These are phyloP conservation scores for Sporopachydermia lactativora DNA, from an alignment of 805 yeast species.

Conservation along the genomic window DNA sequence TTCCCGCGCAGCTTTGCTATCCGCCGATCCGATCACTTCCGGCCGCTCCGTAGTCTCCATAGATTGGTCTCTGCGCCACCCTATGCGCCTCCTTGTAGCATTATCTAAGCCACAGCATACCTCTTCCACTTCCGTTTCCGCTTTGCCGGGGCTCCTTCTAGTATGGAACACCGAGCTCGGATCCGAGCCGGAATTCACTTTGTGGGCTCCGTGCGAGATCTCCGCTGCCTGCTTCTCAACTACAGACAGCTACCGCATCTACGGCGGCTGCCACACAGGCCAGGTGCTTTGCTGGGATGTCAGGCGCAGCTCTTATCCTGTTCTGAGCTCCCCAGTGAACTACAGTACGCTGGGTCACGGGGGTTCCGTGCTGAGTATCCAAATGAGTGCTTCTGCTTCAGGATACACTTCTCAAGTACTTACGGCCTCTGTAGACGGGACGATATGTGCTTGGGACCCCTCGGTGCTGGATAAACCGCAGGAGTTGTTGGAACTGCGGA, in stretches of 20 bases:
- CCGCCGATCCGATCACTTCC: constrained; percentile 10
- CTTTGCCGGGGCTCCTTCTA: constrained; percentile 17
- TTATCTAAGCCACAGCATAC: too few relatives aligned
- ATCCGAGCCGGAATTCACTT: constrained; percentile 25
- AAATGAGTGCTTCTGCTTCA: constrained; percentile 3
- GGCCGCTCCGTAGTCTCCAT: constrained; percentile 19
- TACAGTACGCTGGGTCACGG: constrained; percentile 17
- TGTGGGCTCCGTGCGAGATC: constrained; percentile 29
- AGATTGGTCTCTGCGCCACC: constrained; percentile 21
- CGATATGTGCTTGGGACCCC: constrained; percentile 22
- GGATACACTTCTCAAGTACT: constrained; percentile 16
- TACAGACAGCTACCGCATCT: constrained; percentile 22
- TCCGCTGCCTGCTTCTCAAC: constrained; percentile 28
- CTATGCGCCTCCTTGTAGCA: constrained; percentile 22
- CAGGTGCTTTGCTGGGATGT: constrained; percentile 38
- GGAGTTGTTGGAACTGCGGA: constrained; percentile 14
- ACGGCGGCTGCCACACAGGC: constrained; percentile 37
- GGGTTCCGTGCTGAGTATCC: constrained; percentile 19
- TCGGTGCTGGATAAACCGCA: constrained; percentile 23
- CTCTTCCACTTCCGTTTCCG: too few relatives aligned
- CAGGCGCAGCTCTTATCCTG: constrained; percentile 16
- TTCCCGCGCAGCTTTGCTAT: constrained; percentile 6
- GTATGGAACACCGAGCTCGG: constrained; percentile 23
- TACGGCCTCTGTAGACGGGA: constrained; percentile 24
- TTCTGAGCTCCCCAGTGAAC: constrained; percentile 18